Conservation (phyloP, 257 asterid species). For the Solanum okadae region DNA sequence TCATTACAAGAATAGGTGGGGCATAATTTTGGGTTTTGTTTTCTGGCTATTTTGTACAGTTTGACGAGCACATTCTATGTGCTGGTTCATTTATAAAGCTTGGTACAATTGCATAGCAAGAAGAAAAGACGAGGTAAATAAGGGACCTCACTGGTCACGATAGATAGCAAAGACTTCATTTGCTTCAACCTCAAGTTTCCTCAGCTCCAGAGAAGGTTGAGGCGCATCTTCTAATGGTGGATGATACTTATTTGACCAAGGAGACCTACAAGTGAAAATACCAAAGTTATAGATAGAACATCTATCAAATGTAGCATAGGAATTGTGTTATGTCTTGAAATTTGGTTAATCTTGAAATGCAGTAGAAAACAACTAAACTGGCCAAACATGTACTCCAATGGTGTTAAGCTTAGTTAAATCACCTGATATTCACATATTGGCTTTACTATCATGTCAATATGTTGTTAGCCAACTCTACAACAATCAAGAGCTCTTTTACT, state of each 20-base stretch:
- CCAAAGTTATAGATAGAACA: neutral
- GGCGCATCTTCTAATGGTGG: slow-evolving; percentile 84
- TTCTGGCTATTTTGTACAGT: neutral
- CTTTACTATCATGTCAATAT: neutral
- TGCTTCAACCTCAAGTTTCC: slow-evolving; percentile 97
- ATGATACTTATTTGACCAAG: slow-evolving; percentile 88
- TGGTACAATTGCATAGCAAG: neutral
- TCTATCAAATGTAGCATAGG: neutral
- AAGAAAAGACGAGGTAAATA: slow-evolving; percentile 54
- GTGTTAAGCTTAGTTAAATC: neutral
- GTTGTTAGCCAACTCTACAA: neutral
- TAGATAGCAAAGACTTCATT: slow-evolving; percentile 83
- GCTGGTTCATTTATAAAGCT: neutral
- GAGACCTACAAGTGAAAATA: slow-evolving; percentile 52
- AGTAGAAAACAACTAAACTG: neutral
- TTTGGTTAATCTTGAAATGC: neutral
- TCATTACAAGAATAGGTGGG: neutral
- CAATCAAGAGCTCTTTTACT: neutral
- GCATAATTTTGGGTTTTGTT: neutral
- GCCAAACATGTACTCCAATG: neutral
- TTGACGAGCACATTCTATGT: neutral
- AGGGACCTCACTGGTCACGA: slow-evolving; percentile 99
- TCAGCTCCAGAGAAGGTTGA: slow-evolving; percentile 67
- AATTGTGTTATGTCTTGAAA: neutral
- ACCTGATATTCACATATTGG: neutral